phyloP scores from a whole-genome alignment of 805 yeast species.

The Saccharomyces kudriavzevii region DNA sequence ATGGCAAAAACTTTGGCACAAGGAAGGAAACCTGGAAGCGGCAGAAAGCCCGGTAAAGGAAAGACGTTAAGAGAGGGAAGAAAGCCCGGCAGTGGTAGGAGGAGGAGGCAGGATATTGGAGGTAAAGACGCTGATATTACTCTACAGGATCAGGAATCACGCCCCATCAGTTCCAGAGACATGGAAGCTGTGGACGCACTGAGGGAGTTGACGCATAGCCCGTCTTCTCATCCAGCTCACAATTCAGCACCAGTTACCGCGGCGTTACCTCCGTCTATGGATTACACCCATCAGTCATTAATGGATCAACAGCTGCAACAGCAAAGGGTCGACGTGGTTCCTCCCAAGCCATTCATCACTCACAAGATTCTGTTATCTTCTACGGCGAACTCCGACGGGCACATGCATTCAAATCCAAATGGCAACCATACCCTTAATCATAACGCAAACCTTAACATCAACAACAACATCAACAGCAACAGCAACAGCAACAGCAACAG shows the following conservation, averaged over 20 bases:
- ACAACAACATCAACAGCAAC: constrained; percentile 1
- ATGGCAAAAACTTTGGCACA: constrained; percentile 32
- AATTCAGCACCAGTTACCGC: background rate
- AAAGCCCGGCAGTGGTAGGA: constrained; percentile 30
- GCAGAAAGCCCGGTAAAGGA: constrained; percentile 30
- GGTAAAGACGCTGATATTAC: background rate
- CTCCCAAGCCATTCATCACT: constrained; percentile 6
- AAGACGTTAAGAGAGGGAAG: constrained; percentile 30
- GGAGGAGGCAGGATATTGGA: constrained; percentile 12
- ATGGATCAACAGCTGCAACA: background rate
- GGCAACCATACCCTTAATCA: background rate
- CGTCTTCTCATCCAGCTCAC: constrained; percentile 2
- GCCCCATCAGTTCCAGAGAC: constrained; percentile 9
- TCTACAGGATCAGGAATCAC: background rate
- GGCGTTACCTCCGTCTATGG: background rate
- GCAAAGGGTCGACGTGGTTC: constrained; percentile 5
- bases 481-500: background rate
- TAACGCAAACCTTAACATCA: background rate
- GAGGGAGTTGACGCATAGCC: constrained; percentile 21
- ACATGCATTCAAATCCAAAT: background rate
- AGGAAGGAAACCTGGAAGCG: constrained; percentile 31
- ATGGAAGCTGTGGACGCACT: constrained; percentile 24
- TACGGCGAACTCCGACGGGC: background rate
- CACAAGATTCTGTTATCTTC: constrained; percentile 3
- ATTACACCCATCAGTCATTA: background rate